Evolutionary conservation across 805 yeast species (phyloP).

Genomic region (Cyberlindnera subsufficiens): DNA sequence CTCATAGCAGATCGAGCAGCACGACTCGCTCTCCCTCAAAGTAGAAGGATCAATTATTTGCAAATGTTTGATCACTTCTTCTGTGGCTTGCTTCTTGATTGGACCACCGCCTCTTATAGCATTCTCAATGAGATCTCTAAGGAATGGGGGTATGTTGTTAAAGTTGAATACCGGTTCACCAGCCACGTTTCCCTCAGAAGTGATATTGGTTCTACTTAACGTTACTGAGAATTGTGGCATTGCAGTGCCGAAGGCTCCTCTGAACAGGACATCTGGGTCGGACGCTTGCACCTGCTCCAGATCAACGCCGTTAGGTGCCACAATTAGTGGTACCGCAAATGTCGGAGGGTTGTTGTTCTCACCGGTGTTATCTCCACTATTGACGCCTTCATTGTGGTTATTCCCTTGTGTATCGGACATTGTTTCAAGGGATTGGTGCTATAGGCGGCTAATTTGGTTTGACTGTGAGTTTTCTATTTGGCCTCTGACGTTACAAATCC

Average conservation of each 20-base stretch:
- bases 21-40: slow-evolving; percentile 7
- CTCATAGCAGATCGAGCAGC: slow-evolving; percentile 21
- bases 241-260: slow-evolving; percentile 13
- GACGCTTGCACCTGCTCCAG: slow-evolving; percentile 10
- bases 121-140: slow-evolving; percentile 12
- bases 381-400: neutral
- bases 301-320: slow-evolving; percentile 7
- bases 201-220: slow-evolving; percentile 14
- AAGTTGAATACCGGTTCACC: slow-evolving; percentile 15
- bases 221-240: slow-evolving; percentile 16
- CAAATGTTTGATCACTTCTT: slow-evolving; percentile 16
- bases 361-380: neutral
- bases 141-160: slow-evolving; percentile 10
- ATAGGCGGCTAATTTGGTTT: too few relatives aligned
- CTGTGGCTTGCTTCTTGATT: slow-evolving; percentile 15
- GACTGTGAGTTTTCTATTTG: too few relatives aligned
- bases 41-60: slow-evolving; percentile 6
- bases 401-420: neutral
- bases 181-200: slow-evolving; percentile 8
- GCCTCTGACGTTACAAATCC: too few relatives aligned
- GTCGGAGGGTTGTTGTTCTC: neutral
- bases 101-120: slow-evolving; percentile 3
- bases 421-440: too few relatives aligned
- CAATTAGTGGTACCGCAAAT: slow-evolving; percentile 4
- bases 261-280: slow-evolving; percentile 15